These are phyloP conservation scores for Tricholoma terreum DNA, from an alignment of 768 basidiomycete genomes.

Conservation along the genomic window DNA sequence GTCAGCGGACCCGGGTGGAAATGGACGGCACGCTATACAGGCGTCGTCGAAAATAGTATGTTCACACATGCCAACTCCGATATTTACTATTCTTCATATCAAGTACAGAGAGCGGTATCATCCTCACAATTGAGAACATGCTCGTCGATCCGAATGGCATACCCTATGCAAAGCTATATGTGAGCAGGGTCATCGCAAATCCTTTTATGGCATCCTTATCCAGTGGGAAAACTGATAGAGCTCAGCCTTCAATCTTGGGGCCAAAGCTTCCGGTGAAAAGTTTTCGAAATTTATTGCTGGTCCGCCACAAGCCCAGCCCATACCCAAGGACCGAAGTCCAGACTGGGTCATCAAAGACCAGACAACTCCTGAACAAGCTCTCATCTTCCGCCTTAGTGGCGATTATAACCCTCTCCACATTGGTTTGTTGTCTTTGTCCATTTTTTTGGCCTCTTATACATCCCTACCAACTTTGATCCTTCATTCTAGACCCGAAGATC, in stretches of 20 bases:
- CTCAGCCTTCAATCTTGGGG: constrained; percentile 69
- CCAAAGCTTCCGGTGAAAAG: constrained; percentile 58
- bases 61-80: background rate
- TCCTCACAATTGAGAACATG: constrained; percentile 59
- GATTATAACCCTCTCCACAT: constrained; percentile 81
- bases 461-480: background rate
- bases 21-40: constrained; percentile 60
- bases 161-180: constrained; percentile 61
- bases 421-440: constrained; percentile 40
- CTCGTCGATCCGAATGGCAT: constrained; percentile 63
- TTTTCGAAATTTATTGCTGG: constrained; percentile 61
- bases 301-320: constrained; percentile 56
- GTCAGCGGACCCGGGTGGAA: constrained; percentile 81
- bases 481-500: constrained; percentile 58
- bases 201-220: background rate
- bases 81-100: background rate
- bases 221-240: constrained; percentile 32
- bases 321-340: constrained; percentile 58
- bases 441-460: background rate
- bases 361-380: constrained; percentile 63
- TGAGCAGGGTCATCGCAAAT: constrained; percentile 22
- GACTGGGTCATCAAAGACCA: constrained; percentile 61
- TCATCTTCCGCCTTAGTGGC: constrained; percentile 70
- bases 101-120: constrained; percentile 65
- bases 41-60: constrained; percentile 79